Conservation (phyloP, 441 rosid species). For the Euphorbia schlechtendalii region DNA sequence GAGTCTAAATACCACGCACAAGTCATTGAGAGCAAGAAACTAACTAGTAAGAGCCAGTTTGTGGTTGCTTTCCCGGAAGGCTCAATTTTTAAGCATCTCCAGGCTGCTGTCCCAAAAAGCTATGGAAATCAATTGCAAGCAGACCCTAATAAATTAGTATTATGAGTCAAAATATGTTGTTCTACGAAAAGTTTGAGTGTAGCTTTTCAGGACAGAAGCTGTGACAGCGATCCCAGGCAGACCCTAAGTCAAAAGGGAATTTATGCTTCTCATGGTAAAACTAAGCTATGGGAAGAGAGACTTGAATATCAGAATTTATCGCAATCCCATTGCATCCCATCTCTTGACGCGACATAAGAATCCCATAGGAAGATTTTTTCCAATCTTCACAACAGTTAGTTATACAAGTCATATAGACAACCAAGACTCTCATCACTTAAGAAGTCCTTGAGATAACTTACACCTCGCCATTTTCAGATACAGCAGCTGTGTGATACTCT, state of each 20-base stretch:
- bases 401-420: constrained; percentile 44
- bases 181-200: too few species aligned
- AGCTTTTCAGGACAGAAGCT: too few species aligned
- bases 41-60: too few species aligned
- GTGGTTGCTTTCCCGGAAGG: too few species aligned
- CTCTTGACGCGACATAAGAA: constrained; percentile 39
- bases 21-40: too few species aligned
- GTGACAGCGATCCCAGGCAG: too few species aligned
- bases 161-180: too few species aligned
- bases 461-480: constrained; percentile 93
- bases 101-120: too few species aligned
- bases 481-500: constrained; percentile 89
- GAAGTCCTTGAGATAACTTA: constrained; percentile 57
- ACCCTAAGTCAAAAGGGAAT: neutral
- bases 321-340: constrained; percentile 51
- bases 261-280: constrained; percentile 16
- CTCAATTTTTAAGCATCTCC: too few species aligned
- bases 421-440: constrained; percentile 40
- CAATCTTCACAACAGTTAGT: constrained; percentile 48
- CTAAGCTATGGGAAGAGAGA: constrained; percentile 43
- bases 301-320: constrained; percentile 64
- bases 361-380: constrained; percentile 41
- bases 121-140: too few species aligned
- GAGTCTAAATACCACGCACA: too few species aligned
- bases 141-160: too few species aligned